Evolutionary conservation across 345 rosid genomes (phyloP).

Genomic region (Chamaenerion angustifolium): DNA sequence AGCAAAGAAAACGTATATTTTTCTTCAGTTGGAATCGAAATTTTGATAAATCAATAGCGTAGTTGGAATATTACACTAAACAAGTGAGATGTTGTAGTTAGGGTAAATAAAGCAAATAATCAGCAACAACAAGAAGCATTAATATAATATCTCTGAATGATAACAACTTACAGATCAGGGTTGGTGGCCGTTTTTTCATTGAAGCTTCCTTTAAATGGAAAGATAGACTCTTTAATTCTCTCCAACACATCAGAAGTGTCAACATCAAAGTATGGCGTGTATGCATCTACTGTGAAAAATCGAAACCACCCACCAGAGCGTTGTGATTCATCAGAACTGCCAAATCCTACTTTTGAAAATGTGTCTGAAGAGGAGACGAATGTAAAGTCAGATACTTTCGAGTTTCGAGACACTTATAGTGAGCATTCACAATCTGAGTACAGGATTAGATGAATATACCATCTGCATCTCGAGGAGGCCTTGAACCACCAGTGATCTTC

Average conservation of each 20-base stretch:
- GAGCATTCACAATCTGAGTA: not conserved
- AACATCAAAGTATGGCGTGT: slow-evolving; percentile 88
- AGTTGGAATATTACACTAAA: not conserved
- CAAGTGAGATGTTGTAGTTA: not conserved
- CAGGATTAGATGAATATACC: slow-evolving; percentile 21
- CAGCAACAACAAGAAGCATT: not conserved
- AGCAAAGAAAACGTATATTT: not conserved
- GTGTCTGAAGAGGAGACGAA: slow-evolving; percentile 40
- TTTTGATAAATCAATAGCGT: not conserved
- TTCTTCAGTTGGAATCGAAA: not conserved
- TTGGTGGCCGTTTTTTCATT: no score
- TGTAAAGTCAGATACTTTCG: not conserved
- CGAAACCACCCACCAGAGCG: slow-evolving; percentile 69
- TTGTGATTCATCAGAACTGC: slow-evolving; percentile 46
- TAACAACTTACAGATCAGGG: no score
- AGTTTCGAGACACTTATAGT: not conserved
- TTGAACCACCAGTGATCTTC: slow-evolving; percentile 63
- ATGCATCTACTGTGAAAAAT: slow-evolving; percentile 58
- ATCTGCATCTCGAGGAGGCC: slow-evolving; percentile 87
- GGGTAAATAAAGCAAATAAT: not conserved
- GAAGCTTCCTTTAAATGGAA: no score
- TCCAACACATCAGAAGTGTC: slow-evolving; percentile 90
- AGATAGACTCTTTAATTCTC: no score
- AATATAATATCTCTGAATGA: not conserved
- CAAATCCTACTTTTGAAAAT: slow-evolving; percentile 56